Percentiles rank a stretch among this genome's conserved stretches.
phyloP scores from a whole-genome alignment of 2,329 filamentous ascomycete species.

The Orbilia blumenaviensis region DNA sequence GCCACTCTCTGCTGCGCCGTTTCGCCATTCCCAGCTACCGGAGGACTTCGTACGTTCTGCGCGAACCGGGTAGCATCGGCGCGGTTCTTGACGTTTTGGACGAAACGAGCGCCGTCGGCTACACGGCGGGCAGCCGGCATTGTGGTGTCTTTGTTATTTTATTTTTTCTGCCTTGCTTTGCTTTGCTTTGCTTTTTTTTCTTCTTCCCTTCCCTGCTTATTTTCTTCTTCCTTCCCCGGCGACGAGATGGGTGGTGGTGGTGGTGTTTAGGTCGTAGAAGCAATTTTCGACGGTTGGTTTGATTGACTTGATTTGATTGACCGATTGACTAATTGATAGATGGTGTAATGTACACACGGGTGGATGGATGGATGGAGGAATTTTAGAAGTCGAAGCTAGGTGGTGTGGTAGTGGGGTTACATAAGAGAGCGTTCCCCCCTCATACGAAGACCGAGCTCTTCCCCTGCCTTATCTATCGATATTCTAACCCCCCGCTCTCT shows the following conservation, averaged over 20 bases:
- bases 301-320: no score
- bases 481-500: no score
- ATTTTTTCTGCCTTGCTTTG: constrained; percentile 8
- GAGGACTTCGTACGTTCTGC: constrained; percentile 46
- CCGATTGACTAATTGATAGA: no score
- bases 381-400: no score
- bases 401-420: constrained; percentile 22
- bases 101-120: constrained; percentile 50
- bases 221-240: no score
- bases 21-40: constrained; percentile 59
- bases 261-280: background rate
- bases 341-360: background rate
- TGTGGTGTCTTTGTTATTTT: background rate
- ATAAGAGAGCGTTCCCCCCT: background rate
- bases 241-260: background rate
- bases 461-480: no score
- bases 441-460: background rate
- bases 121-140: constrained; percentile 49
- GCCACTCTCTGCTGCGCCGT: constrained; percentile 68
- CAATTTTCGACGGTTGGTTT: background rate
- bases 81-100: constrained; percentile 49
- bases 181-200: background rate
- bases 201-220: no score
- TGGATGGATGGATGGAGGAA: background rate
- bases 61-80: constrained; percentile 52